Base-by-base conservation (phyloP, 2,329 filamentous ascomycete genomes). In the Ascochyta clinopodiicola region DNA sequence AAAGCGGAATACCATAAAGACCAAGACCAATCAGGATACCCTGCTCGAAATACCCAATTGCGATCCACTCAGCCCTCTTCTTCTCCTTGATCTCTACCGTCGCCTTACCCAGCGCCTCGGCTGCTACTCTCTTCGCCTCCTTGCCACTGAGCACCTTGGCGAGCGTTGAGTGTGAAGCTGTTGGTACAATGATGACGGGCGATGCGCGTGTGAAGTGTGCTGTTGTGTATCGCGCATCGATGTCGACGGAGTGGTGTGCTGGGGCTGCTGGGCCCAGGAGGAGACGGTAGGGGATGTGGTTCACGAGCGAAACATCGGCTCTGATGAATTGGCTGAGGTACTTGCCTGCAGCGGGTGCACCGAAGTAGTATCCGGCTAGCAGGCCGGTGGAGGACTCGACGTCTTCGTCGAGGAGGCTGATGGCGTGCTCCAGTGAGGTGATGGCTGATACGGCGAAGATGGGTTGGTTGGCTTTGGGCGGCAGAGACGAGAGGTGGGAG, bases 241-340 rank as follows among this genome's bases (percentile, higher is more conserved):
- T 35, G 27, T 67, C 48, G 13, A 67, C 52, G 17, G 55, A n/a
- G 12, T 61, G 59, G 32, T 43, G 55, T 2, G 46, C 48, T 0
- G 70, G 69, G 1, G 64, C 65, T 1, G 63, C 54, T 4, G 69
- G 71, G 48, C 69, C 69, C 68, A 79, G 63, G 4, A 88, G 78
- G 2, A 88, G 73, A 31, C 82, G 78, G 2, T 74, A 59, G 0
- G 86, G 85, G 6, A 88, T 78, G 47, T 86, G 81, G 67, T 88
- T 88, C 51, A 84, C 74, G 64, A 82, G 83, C 0, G 81, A 80
- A 0, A 80, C 67, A 12, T 80, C 73, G 2, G 83, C 76, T 8
- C 77, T 64, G 32, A 87, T 72, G 67, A 84, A 86, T 59, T 88
- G 83, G 7, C 79, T 77, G 4, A 88, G 75, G 59, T 88, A 88